Conservation (phyloP, 257 asterid species). For the Phtheirospermum japonicum region DNA sequence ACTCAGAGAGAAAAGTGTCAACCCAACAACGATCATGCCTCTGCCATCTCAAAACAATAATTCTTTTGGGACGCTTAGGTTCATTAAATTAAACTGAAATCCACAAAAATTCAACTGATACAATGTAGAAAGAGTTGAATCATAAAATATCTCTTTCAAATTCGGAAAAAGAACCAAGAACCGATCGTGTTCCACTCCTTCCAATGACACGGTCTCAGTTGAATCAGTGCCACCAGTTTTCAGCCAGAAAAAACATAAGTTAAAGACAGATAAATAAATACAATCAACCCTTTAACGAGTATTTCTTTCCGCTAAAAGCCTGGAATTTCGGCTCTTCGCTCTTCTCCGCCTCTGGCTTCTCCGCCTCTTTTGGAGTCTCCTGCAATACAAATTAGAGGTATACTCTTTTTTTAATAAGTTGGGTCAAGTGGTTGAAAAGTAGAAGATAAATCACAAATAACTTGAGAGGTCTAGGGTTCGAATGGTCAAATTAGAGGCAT, state of each 20-base stretch:
- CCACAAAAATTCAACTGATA: conserved; percentile 15
- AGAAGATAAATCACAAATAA: too few relatives aligned
- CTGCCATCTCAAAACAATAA: too few relatives aligned
- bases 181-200: conserved; percentile 22
- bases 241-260: conserved; percentile 19
- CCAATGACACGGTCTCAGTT: conserved; percentile 3
- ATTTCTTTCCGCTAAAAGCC: conserved; percentile 70
- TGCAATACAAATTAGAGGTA: conserved; percentile 27
- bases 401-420: too few relatives aligned
- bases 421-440: too few relatives aligned
- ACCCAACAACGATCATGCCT: too few relatives aligned
- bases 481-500: too few relatives aligned
- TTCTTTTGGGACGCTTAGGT: too few relatives aligned
- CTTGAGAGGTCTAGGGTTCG: too few relatives aligned
- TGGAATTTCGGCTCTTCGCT: conserved; percentile 72
- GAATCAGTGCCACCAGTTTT: conserved; percentile 25
- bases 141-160: conserved; percentile 6
- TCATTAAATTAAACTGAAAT: not conserved
- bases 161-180: conserved; percentile 27
- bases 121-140: not conserved
- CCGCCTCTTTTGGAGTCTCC: conserved; percentile 64
- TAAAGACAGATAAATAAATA: conserved; percentile 23
- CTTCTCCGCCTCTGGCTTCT: conserved; percentile 65
- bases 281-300: conserved; percentile 66
- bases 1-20: too few relatives aligned